Base-by-base conservation (phyloP, 2,329 filamentous ascomycete species). In the Furcasterigmium sp. region DNA sequence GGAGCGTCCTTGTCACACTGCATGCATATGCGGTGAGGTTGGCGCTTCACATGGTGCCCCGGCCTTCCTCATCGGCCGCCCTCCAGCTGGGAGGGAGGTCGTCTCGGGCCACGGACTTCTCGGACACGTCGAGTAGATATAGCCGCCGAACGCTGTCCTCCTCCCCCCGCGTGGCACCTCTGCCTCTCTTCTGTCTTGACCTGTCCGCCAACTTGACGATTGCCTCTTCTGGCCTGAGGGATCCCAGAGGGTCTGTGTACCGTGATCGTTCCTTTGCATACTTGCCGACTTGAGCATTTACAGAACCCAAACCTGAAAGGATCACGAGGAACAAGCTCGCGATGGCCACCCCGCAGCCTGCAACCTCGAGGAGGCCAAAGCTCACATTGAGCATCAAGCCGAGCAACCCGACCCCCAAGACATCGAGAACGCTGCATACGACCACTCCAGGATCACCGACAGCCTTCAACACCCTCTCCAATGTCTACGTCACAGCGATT, bases 381-480 rank as follows among this genome's bases (percentile, higher is more conserved):
- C 62, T 83, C 49, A 76, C 75, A 42, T 71, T 80, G 52, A 72
- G 77, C 55, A 79, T 70, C 53, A 75, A 74, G 53, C 57, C 66
- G 23, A 56, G 60, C 44, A 61, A 59, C 26, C 56, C 68, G 4
- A 54, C 53, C 32, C 57, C 63, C 42, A 68, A 62, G 42, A 58
- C 68, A 14, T 64, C 68, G 21, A 69, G 68, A 47, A 67, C 64
- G 5, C 56, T 75, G 35, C 60, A 68, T 18, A 65, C 69, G 41
- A 61, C 76, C 30, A 73, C 82, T 51, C 73, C 76, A 23, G 74
- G 69, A 45, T 81, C 80, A 25, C 77, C 78, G 4, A 84, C 80
- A 2, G 68, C 78, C 18, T 82, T 82, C 64, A 84, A 84, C 61
- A 84, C 80, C 3, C 69, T 84, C 30, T 81, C 79, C 42, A 84